These are phyloP conservation scores for Amanita thiersii DNA, from an alignment of 768 basidiomycete species.

Conservation along the genomic window DNA sequence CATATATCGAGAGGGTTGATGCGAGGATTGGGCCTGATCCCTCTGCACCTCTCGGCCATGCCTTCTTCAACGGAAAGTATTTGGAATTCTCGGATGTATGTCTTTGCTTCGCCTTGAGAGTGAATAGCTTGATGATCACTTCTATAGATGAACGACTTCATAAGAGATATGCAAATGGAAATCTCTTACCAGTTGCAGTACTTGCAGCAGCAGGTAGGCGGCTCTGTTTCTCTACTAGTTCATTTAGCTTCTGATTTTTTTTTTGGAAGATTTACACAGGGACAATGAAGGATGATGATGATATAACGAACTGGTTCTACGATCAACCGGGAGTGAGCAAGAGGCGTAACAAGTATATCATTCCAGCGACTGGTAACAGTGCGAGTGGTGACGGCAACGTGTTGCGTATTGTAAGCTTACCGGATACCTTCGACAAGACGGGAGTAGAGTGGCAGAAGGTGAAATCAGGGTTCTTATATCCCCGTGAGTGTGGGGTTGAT, in stretches of 20 bases:
- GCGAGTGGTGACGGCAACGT: neutral
- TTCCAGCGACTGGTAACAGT: conserved; percentile 36
- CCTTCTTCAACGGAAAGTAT: conserved; percentile 87
- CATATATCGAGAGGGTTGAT: conserved; percentile 54
- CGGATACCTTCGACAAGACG: conserved; percentile 40
- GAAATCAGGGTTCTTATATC: conserved; percentile 6
- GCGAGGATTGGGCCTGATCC: conserved; percentile 17
- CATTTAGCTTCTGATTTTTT: conserved; percentile 1
- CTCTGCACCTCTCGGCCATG: conserved; percentile 43
- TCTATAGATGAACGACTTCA: conserved; percentile 43
- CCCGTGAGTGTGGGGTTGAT: conserved; percentile 9
- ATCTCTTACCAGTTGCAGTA: conserved; percentile 51
- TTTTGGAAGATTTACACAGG: conserved; percentile 46
- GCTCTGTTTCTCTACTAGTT: neutral
- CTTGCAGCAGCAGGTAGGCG: conserved; percentile 64
- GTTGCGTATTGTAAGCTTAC: conserved; percentile 46
- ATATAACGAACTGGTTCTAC: conserved; percentile 77
- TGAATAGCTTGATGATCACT: neutral
- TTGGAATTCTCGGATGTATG: conserved; percentile 60
- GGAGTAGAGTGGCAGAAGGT: conserved; percentile 25
- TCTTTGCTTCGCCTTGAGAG: conserved; percentile 6
- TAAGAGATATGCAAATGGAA: conserved; percentile 55
- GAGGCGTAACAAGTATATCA: conserved; percentile 72
- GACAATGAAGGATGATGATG: conserved; percentile 44
- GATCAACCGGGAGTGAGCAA: conserved; percentile 68